Evolutionary conservation across 2,329 filamentous ascomycete species (phyloP), one percentile per base, ranked within the genome.

Genomic region (Fusarium hostae): DNA sequence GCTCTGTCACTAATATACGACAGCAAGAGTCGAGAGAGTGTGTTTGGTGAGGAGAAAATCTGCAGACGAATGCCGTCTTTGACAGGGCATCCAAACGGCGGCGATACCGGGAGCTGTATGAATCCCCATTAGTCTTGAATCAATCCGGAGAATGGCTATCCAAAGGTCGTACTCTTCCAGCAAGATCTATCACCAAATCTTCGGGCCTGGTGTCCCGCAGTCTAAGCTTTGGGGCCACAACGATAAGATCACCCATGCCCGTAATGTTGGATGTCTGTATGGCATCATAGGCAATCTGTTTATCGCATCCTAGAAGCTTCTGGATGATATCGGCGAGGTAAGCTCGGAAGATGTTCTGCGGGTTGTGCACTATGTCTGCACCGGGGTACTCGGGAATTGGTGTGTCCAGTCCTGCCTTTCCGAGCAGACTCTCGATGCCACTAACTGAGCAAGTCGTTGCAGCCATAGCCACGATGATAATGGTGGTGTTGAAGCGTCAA

Each of bases 261-360:
- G 76, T 77, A 3, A 73, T 54, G 22, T 78, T 78, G 4, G 76
- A 75, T 0, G 69, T 69, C 34, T 78, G 76, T 6, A 78, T 77
- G 0, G 76, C 76, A 63, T 77, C 76, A 9, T 77, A 77, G 18
- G 76, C 76, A 6, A 75, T 40, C 35, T 54, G 8, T 16, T 56
- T 55, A 28, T 77, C 75, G 30, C 75, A 77, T 1, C 66, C 6
- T 0, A 75, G 40, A n/a, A 77, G 63, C 12, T 65, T 75, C 44
- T 76, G 66, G 0, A 77, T 4, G 0, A 15, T 73, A 2, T 77
- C 76, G 55, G 76, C 76, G 0, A 77, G 70, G 18, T 77, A 77
- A 0, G 63, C 74, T 2, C 75, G 70, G 9, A 77, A 77, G 40
- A 77, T 75, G 40, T 77, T 75, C 37, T 77, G 76, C 0, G 74